Percentiles rank a stretch among this genome's conserved stretches.
Conservation (phyloP, 2,329 filamentous ascomycete genomes). For the Diplodia scrobiculata region DNA sequence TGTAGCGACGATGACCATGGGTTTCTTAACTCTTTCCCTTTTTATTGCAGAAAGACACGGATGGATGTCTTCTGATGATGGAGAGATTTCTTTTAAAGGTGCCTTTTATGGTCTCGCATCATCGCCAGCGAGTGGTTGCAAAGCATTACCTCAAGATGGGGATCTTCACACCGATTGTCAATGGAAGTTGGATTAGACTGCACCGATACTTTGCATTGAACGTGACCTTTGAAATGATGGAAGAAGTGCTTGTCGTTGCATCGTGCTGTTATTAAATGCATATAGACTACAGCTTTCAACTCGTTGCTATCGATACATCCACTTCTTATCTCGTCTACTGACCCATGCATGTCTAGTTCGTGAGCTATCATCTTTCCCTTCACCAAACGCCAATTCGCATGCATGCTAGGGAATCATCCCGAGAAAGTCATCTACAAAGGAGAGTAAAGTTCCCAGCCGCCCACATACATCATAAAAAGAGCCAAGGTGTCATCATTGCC, state of each 20-base stretch:
- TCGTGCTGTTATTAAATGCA: neutral
- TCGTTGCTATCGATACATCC: too few relatives aligned
- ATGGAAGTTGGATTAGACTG: slow-evolving; percentile 26
- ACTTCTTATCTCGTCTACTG: too few relatives aligned
- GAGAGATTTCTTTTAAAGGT: slow-evolving; percentile 17
- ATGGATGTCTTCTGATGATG: slow-evolving; percentile 2
- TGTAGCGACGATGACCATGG: slow-evolving; percentile 1
- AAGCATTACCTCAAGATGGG: slow-evolving; percentile 18
- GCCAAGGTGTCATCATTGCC: neutral
- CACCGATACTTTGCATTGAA: neutral
- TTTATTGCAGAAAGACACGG: neutral
- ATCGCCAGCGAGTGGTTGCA: slow-evolving; percentile 18
- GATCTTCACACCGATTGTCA: slow-evolving; percentile 17
- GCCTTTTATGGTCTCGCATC: slow-evolving; percentile 19
- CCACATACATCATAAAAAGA: neutral
- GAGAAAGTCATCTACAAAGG: neutral
- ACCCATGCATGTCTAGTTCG: neutral
- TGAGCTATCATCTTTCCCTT: neutral
- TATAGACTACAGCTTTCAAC: too few relatives aligned
- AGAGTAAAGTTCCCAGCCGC: neutral
- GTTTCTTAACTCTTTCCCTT: slow-evolving; percentile 15
- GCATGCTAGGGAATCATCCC: neutral
- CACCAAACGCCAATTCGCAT: slow-evolving; percentile 6
- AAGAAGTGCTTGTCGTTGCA: neutral
- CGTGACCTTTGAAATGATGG: neutral